phyloP scores from a whole-genome alignment of 2,329 filamentous ascomycete genomes.

The Cladosporium cucumerinum region DNA sequence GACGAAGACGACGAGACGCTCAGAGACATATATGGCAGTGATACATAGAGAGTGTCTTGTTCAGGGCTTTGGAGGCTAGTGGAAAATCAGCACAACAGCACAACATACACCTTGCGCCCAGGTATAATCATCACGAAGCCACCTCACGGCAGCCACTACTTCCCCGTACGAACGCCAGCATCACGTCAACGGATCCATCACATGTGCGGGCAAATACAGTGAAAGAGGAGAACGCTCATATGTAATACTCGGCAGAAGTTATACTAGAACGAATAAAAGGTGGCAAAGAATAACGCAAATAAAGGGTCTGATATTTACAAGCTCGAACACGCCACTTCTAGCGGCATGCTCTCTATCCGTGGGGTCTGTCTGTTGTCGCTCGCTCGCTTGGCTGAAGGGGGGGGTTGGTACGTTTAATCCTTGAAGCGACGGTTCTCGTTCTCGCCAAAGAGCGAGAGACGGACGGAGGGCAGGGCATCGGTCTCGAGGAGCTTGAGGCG shows the following conservation, averaged over 20 bases:
- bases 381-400: not conserved
- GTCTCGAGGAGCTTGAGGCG: constrained; percentile 80
- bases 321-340: not conserved
- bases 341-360: not conserved
- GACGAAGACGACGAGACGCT: not conserved
- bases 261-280: not conserved
- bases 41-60: not conserved
- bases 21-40: not conserved
- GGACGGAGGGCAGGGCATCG: constrained; percentile 77
- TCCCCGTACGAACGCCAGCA: not conserved
- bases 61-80: not conserved
- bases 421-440: constrained; percentile 95
- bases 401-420: constrained; percentile 55
- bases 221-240: constrained; percentile 13
- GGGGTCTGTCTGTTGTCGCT: not conserved
- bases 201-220: not conserved
- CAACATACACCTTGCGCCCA: too few relatives aligned
- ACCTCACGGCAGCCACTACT: not conserved
- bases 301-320: constrained; percentile 3
- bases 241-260: constrained; percentile 8
- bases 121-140: not conserved
- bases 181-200: not conserved
- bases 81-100: too few relatives aligned
- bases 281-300: not conserved
- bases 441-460: constrained; percentile 84